Percentiles rank a stretch among this genome's conserved stretches.
Conservation (phyloP, 176 grass and related monocot genomes). For the Cocos nucifera region DNA sequence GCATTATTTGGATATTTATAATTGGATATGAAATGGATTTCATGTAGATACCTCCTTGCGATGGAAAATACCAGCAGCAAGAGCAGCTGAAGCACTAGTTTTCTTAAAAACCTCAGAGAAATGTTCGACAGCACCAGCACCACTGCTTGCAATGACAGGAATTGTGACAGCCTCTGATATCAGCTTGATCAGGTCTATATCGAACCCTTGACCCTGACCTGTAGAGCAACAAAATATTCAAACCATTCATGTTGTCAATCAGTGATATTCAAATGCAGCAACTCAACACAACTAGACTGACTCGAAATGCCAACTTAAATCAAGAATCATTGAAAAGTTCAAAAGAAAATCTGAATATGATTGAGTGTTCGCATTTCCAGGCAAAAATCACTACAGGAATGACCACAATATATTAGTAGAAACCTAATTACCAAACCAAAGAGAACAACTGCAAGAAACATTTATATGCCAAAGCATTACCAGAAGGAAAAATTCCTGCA, state of each 20-base stretch:
- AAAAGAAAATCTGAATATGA: not conserved
- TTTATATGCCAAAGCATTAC: too few species aligned
- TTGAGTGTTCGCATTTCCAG: too few species aligned
- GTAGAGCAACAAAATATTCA: conserved; percentile 14
- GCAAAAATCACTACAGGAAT: too few species aligned
- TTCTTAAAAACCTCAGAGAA: conserved; percentile 81
- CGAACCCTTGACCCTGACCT: conserved; percentile 88
- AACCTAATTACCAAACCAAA: too few species aligned
- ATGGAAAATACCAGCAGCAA: conserved; percentile 96
- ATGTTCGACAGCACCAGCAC: conserved; percentile 61
- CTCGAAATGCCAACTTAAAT: too few species aligned
- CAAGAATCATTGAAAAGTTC: not conserved
- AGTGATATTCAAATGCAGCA: too few species aligned
- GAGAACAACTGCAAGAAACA: too few species aligned
- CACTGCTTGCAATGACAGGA: conserved; percentile 91
- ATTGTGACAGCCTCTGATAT: conserved; percentile 88
- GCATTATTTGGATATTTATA: not conserved
- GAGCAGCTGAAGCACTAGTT: conserved; percentile 90
- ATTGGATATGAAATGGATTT: conserved; percentile 4
- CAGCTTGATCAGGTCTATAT: conserved; percentile 91
- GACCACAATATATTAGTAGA: too few species aligned
- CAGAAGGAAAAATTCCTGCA: too few species aligned
- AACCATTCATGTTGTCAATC: too few species aligned
- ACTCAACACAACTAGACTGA: too few species aligned
- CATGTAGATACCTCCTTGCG: conserved; percentile 59